These are phyloP conservation scores for Tremellales sp. DNA, from an alignment of 1,284 basidiomycete species.

Conservation along the genomic window DNA sequence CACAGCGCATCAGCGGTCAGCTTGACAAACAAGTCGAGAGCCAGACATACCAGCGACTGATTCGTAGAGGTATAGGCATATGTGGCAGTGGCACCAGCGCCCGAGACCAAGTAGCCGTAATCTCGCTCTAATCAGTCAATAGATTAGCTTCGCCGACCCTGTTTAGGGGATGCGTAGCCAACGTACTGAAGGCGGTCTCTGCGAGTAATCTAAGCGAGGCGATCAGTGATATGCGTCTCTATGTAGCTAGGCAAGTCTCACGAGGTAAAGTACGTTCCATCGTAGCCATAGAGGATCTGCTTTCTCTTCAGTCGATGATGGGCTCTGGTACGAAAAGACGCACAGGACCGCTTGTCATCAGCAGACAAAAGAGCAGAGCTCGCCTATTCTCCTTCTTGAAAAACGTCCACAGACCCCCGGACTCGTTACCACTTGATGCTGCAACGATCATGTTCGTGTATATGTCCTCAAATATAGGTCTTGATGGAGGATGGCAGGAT, in stretches of 20 bases:
- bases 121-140: slow-evolving; percentile 1
- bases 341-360: slow-evolving; percentile 2
- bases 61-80: slow-evolving; percentile 19
- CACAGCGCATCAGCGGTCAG: slow-evolving; percentile 1
- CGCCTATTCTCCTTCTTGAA: slow-evolving; percentile 2
- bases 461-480: no score
- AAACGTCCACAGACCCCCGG: background rate
- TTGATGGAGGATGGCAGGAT: no score
- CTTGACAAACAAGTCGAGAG: background rate
- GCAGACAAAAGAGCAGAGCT: slow-evolving; percentile 1
- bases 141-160: background rate
- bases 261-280: slow-evolving; percentile 46
- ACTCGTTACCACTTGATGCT: background rate
- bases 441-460: background rate
- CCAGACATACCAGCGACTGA: slow-evolving; percentile 18
- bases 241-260: no score
- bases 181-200: slow-evolving; percentile 30
- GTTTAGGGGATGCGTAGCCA: slow-evolving; percentile 17
- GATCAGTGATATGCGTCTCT: slow-evolving; percentile 44
- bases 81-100: background rate
- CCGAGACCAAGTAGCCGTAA: slow-evolving; percentile 20
- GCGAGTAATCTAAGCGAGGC: slow-evolving; percentile 1
- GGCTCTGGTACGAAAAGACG: background rate
- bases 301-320: background rate
- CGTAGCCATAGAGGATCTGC: slow-evolving; percentile 48